Conservation (phyloP, 257 asterid species). For the Thymus quinquecostatus region DNA sequence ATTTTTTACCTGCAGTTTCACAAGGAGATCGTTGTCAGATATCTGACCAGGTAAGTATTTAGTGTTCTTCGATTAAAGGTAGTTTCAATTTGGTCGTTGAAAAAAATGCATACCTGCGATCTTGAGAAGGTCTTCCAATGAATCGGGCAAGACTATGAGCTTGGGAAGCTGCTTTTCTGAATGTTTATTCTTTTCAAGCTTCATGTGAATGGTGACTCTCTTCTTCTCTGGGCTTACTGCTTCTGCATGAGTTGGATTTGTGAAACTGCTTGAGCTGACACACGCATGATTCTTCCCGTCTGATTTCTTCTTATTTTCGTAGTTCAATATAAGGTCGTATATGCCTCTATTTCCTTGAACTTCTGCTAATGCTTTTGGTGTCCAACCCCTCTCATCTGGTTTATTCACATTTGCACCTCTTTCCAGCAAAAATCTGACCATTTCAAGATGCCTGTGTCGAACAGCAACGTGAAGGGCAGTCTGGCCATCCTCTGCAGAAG, state of each 20-base stretch:
- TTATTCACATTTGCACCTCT: conserved; percentile 46
- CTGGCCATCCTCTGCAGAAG: conserved; percentile 44
- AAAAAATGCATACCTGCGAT: conserved; percentile 57
- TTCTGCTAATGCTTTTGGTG: conserved; percentile 48
- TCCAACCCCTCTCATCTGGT: conserved; percentile 50
- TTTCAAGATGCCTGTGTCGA: conserved; percentile 53
- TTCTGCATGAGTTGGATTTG: conserved; percentile 34
- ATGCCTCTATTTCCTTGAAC: conserved; percentile 47
- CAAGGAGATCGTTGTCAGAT: conserved; percentile 36
- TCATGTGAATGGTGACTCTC: conserved; percentile 80
- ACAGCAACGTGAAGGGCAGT: conserved; percentile 53
- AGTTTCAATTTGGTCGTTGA: conserved; percentile 5
- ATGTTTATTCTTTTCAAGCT: conserved; percentile 33
- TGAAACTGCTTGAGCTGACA: conserved; percentile 40
- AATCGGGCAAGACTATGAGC: conserved; percentile 76
- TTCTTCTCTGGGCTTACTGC: conserved; percentile 40
- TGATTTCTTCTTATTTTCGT: conserved; percentile 39
- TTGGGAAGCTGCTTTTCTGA: conserved; percentile 42
- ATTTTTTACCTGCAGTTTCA: conserved; percentile 77
- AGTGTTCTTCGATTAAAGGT: conserved; percentile 6
- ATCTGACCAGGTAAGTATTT: conserved; percentile 19
- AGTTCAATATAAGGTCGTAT: conserved; percentile 39
- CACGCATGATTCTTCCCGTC: conserved; percentile 30
- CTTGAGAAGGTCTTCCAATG: conserved; percentile 62
- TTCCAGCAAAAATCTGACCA: conserved; percentile 52